Evolutionary conservation across 2,329 filamentous ascomycete genomes (phyloP), one percentile per base, ranked within the genome.

Genomic region (Colletotrichum nymphaeae): DNA sequence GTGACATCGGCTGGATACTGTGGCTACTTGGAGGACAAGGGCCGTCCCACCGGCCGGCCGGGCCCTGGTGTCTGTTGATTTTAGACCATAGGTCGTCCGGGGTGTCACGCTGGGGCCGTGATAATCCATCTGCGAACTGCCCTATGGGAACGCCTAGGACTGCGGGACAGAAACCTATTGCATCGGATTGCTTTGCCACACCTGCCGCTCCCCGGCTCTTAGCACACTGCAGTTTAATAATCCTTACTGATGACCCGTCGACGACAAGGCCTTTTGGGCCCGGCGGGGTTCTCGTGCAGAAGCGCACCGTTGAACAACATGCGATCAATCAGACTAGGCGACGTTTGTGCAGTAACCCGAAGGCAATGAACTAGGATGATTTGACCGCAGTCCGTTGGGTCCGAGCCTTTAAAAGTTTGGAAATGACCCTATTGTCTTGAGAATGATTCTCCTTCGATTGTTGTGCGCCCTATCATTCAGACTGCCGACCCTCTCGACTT

Each of bases 111-210:
- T 55, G 56, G 64, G 64, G 14, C 26, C 6, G 11, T 6, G 9
- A 58, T 35, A 28, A 19, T 37, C 46, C 19, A 4, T 42, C 22
- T 70, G 30, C 56, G 37, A 53, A 7, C 19, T 16, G 46, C 35
- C 64, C 63, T 68, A 63, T 62, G 22, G 32, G 64, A 62, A 57
- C 14, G 3, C n/a, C 9, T 2, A 26, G 26, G 12, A 11, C 24
- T 6, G 4, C 42, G 56, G 56, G 19, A 32, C 37, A 58, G 7
- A 2, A 22, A 22, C 55, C 53, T 30, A 28, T 59, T 65, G 60
- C 60, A 53, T 32, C 53, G 53, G 67, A 28, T 37, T 26, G 60
- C 53, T 28, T 58, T 59, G 67, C 67, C 62, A 37, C 30, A 58
- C 65, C 22, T 42, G 53, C 55, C 32, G 37, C 26, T 49, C 28